Base-by-base conservation (phyloP, 257 asterid genomes). In the Plantago ovata region DNA sequence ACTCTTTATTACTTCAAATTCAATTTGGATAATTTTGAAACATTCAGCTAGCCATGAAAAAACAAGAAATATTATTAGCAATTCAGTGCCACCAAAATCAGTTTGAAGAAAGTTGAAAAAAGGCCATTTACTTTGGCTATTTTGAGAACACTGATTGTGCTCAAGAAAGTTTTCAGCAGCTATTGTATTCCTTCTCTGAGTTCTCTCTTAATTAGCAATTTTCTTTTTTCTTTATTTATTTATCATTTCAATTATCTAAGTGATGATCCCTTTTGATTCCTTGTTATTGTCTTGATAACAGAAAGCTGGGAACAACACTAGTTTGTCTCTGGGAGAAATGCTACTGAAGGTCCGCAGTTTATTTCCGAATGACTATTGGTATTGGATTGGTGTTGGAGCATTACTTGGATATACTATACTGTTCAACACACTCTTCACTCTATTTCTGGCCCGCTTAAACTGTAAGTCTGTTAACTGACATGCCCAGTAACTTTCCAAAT, bases 361-460 rank as follows among this genome's bases (percentile, higher is more conserved):
- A 58, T 83, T 77, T 66, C 84, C 91, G 2, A 60, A 71, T 21
- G 66, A 62, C 61, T 53, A 77, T 62, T 83, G 91, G 91, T 83
- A 79, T 69, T 83, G 91, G 91, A 70, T 83, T 15, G 86, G 91
- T 1, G 73, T 77, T 47, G 86, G 82, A 43, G 91, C 86, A 69
- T 73, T 83, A 56, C 75, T 83, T 53, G 91, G 91, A 65, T 83
- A 77, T 56, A 72, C 84, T 43, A 24, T 83, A 23, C 48, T 83
- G 38, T 73, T 83, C 72, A 83, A 83, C 70, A 53, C 75, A 42
- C 74, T 77, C 56, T 80, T 79, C 76, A 79, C 81, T 42, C 50
- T 72, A 58, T 73, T 69, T 57, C 67, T 83, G 66, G 75, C 81
- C 69, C 67, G 66, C 73, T 89, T 92, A 22, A 87, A 92, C 60